Evolutionary conservation across 2,329 filamentous ascomycete genomes (phyloP), one percentile per base, ranked within the genome.

Genomic region (Thelonectria rubi): DNA sequence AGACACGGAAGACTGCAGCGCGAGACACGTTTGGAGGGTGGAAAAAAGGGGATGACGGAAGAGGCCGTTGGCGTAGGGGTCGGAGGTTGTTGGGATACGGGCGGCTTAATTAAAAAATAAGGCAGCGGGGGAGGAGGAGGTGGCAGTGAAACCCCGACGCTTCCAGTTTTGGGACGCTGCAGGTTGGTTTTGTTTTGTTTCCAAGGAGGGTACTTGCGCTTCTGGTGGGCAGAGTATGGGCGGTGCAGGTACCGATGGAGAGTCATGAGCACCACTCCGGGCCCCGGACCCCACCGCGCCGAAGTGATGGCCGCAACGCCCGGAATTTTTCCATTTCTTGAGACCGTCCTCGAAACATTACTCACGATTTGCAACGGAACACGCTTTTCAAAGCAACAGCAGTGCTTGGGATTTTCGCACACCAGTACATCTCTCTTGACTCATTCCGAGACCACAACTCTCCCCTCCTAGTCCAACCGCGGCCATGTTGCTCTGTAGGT

Each of bases 401-500:
- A 2, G 37, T n/a, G 39, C 21, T 43, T n/a, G 18, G n/a, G 3
- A 18, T 20, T 9, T 17, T 37, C 34, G 10, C 26, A 30, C 26
- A 10, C 5, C 26, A 5, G 26, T 30, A 10, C 6, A 30, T 30
- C 5, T 30, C 37, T n/a, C n/a, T n/a, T n/a, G 17, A 46, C 17
- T 46, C 15, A 26, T 9, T 20, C 18, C 18, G 18, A 45, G 11
- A 12, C 43, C 26, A 10, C 20, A 12, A 11, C 5, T 3, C 8
- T 4, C 11, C 10, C 7, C 12, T 12, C 17, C 8, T 6, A 26
- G 14, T 5, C 17, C 55, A 57, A 62, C 51, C 62, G 57, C 62
- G 74, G 78, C 69, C 60, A 91, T 91, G 89, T 77, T 91, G 68
- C 86, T 91, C 77, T 91, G 88, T 91, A 83, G 71, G 77, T 30